A percentile compares a stretch with the other conserved stretches of the same genome.
Conservation (phyloP, 352 stramenopile species). For the Peronospora belbahrii region DNA sequence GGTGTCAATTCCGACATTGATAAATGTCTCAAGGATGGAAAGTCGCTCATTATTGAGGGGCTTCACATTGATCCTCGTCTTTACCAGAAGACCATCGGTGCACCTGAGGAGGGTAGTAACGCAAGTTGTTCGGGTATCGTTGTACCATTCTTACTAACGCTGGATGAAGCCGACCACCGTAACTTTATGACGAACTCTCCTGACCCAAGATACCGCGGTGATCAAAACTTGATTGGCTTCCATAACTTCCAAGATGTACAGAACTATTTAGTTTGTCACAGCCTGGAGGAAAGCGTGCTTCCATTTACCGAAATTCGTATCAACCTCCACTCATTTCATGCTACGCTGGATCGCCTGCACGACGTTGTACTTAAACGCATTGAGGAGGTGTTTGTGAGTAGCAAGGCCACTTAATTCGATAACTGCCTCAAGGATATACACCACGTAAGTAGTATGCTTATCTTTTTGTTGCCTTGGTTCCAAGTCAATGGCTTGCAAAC, state of each 20-base stretch:
- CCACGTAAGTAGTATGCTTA: too few species aligned
- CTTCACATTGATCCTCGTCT: constrained; percentile 82
- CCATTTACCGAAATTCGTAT: constrained; percentile 75
- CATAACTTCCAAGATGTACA: constrained; percentile 75
- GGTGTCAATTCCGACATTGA: constrained; percentile 82
- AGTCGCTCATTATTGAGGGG: constrained; percentile 84
- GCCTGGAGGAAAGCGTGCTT: constrained; percentile 31
- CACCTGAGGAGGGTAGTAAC: constrained; percentile 20
- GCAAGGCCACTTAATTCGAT: constrained; percentile 6
- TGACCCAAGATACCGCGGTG: constrained; percentile 67
- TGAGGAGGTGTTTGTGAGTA: constrained; percentile 53
- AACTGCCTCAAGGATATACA: background rate
- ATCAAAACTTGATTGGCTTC: constrained; percentile 46
- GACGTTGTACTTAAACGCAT: constrained; percentile 83
- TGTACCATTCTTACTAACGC: constrained; percentile 66
- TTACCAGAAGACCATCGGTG: constrained; percentile 66
- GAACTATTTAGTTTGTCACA: constrained; percentile 55
- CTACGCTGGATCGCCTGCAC: constrained; percentile 78
- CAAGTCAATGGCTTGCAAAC: too few species aligned
- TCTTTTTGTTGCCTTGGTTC: background rate
- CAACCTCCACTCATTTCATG: constrained; percentile 81
- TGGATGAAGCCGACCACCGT: constrained; percentile 56
- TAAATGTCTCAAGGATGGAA: constrained; percentile 86
- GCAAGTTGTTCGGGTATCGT: constrained; percentile 59
- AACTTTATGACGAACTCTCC: constrained; percentile 82